Percentiles rank a stretch among this genome's conserved stretches.
Evolutionary conservation across 352 stramenopile genomes (phyloP).

Genomic region (Phytophthora lateralis): DNA sequence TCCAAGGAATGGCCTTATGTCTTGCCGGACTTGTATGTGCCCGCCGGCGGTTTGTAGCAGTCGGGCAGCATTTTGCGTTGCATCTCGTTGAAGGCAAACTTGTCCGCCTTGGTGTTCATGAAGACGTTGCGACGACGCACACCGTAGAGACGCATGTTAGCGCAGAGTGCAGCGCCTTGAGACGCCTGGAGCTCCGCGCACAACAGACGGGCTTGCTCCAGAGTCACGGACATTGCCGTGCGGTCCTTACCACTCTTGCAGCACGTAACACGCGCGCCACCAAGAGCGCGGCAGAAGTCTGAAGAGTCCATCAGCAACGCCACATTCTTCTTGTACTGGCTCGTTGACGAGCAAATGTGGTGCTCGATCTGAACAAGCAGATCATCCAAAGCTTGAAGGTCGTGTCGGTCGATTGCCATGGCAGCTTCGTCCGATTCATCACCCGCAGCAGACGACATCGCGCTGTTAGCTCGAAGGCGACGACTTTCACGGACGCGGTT

Average conservation of each 20-base stretch:
- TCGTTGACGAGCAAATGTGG: slow-evolving; percentile 67
- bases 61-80: slow-evolving; percentile 86
- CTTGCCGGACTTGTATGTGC: slow-evolving; percentile 87
- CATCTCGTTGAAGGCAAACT: slow-evolving; percentile 90
- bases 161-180: slow-evolving; percentile 58
- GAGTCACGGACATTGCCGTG: slow-evolving; percentile 97
- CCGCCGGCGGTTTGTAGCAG: slow-evolving; percentile 81
- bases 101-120: slow-evolving; percentile 83
- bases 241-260: slow-evolving; percentile 98
- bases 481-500: slow-evolving; percentile 33
- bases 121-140: slow-evolving; percentile 85
- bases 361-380: slow-evolving; percentile 73
- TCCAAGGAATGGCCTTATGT: slow-evolving; percentile 44
- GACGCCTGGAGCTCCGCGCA: slow-evolving; percentile 61
- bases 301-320: slow-evolving; percentile 80
- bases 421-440: slow-evolving; percentile 33
- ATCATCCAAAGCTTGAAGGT: slow-evolving; percentile 67
- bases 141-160: slow-evolving; percentile 78
- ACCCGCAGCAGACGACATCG: slow-evolving; percentile 1
- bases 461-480: slow-evolving; percentile 26
- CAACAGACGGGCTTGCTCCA: slow-evolving; percentile 88
- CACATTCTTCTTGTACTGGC: slow-evolving; percentile 86
- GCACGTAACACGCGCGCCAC: slow-evolving; percentile 94
- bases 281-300: slow-evolving; percentile 85
- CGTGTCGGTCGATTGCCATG: slow-evolving; percentile 37